Base-by-base conservation (phyloP, 1,284 basidiomycete genomes). In the Trichosporon sp. region DNA sequence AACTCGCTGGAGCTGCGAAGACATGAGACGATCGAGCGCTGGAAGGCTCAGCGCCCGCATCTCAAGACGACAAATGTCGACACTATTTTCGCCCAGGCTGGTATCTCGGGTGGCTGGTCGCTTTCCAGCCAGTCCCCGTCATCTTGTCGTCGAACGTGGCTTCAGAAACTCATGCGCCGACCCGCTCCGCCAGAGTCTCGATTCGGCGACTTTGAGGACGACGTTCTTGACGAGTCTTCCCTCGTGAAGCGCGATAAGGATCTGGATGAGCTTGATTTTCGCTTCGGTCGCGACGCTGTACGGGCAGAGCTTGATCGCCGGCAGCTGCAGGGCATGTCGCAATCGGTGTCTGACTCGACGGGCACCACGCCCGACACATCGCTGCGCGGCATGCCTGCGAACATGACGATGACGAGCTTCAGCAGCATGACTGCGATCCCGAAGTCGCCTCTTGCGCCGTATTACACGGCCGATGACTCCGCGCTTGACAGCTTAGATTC, bases 211-310 rank as follows among this genome's bases (percentile, higher is more conserved):
- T 44, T 34, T 16, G 19, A 49, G 49, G 49, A 54, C 7, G 49
- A 54, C 7, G 52, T 60, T 25, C 14, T 58, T 21, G 62, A 65
- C 34, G 68, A 66, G 58, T 49, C 66, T 25, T 52, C 58, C 1
- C 34, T 73, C 25, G 71, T 75, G 23, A 66, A 62, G 27, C 64
- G 70, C n/a, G 74, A 78, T 63, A 72, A 73, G 61, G 65, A 70
- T 40, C 64, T 78, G 10, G 61, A 65, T 31, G 77, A 78, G 66
- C 60, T 78, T n/a, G 71, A 78, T 36, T 78, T 78, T 57, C 63
- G 77, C 21, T 52, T 73, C 3, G 77, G 77, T 1, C 69, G 73
- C 36, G 58, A 63, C 2, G 77, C 76, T 0, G 77, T 74, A 10
- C 65, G 69, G 27, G 63, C 63, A 13, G 77, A 76, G 60, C 58